phyloP scores from a whole-genome alignment of 345 rosid genomes.

The Populus tremula region DNA sequence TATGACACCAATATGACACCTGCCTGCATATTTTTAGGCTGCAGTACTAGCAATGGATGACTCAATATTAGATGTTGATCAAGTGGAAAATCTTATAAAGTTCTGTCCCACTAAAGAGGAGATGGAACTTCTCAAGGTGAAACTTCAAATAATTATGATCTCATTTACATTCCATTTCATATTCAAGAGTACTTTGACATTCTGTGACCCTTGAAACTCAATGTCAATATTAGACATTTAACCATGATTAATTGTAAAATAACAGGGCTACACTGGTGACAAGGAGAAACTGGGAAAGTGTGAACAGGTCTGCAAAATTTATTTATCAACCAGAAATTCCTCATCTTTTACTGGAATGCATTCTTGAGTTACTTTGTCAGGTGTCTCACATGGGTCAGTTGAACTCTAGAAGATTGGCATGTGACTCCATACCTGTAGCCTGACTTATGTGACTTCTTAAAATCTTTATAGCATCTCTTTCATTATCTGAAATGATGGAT shows the following conservation, averaged over 20 bases:
- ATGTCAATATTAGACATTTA: slow-evolving; percentile 5
- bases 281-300: slow-evolving; percentile 82
- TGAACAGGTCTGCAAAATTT: slow-evolving; percentile 70
- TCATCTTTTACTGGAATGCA: slow-evolving; percentile 1
- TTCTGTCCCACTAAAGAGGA: slow-evolving; percentile 99
- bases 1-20: not conserved
- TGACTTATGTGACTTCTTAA: not conserved
- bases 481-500: not conserved
- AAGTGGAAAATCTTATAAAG: slow-evolving; percentile 96
- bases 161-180: not conserved
- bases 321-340: not conserved
- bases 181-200: slow-evolving; percentile 5
- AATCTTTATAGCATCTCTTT: not conserved
- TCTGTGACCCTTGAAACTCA: not conserved
- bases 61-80: slow-evolving; percentile 83
- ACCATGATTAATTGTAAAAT: not conserved
- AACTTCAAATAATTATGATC: slow-evolving; percentile 21
- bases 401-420: not conserved
- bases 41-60: slow-evolving; percentile 98
- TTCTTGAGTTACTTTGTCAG: slow-evolving; percentile 1
- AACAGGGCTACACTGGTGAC: slow-evolving; percentile 79
- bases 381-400: slow-evolving; percentile 2
- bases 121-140: slow-evolving; percentile 97
- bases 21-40: slow-evolving; percentile 51
- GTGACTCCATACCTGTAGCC: slow-evolving; percentile 1